Conservation (phyloP, 179 eudicot genomes). For the Heliamphora pulchella region DNA sequence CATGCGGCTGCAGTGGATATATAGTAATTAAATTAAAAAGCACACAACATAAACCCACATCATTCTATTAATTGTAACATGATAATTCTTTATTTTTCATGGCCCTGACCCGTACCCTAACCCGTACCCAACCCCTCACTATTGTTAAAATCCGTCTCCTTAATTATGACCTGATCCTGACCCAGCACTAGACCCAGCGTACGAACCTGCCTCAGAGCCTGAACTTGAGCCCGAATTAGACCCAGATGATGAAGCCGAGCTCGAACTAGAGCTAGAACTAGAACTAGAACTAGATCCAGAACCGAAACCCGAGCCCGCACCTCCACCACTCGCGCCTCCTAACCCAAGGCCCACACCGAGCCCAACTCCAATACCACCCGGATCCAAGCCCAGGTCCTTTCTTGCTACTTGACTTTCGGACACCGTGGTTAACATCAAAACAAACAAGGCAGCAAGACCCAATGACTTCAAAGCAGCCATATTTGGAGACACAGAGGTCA, state of each 20-base stretch:
- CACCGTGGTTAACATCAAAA: conserved; percentile 16
- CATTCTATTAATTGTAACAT: no score
- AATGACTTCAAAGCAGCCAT: conserved; percentile 23
- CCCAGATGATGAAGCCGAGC: conserved; percentile 37
- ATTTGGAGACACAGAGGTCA: background rate
- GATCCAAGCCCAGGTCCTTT: conserved; percentile 47
- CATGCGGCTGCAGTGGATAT: no score
- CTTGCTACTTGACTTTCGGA: conserved; percentile 40
- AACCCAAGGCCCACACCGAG: conserved; percentile 41
- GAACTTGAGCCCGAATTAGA: conserved; percentile 30
- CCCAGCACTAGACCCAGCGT: no score
- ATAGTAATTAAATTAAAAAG: no score
- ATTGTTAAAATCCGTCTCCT: no score
- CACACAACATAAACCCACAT: no score
- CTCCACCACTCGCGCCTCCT: conserved; percentile 37
- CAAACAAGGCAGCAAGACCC: conserved; percentile 17
- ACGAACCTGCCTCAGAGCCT: no score
- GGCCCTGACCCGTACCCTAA: no score
- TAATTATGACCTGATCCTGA: no score
- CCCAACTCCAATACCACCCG: conserved; percentile 48
- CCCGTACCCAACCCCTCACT: no score
- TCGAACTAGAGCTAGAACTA: conserved; percentile 26
- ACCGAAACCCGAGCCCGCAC: conserved; percentile 48
- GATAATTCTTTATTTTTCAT: no score
- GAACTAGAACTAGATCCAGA: conserved; percentile 23